Conservation (phyloP, 805 yeast genomes). For the Metschnikowia noctiluminum region DNA sequence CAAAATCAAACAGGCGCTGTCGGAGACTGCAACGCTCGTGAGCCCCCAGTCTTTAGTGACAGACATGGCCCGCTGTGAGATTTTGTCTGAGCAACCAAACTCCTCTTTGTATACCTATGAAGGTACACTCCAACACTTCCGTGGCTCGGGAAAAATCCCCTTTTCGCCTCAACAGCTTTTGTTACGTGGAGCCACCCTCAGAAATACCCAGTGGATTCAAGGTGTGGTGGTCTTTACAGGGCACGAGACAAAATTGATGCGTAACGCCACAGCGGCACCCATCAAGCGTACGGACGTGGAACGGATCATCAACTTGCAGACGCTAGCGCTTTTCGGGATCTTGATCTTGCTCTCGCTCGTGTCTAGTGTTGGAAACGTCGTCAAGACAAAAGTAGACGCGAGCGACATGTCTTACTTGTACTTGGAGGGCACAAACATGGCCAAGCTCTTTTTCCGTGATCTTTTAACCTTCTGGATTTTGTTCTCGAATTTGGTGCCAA, state of each 20-base stretch:
- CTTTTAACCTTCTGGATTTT: slow-evolving; percentile 93
- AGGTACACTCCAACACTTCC: slow-evolving; percentile 69
- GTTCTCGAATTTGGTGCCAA: slow-evolving; percentile 96
- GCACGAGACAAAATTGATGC: slow-evolving; percentile 96
- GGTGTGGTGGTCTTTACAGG: slow-evolving; percentile 96
- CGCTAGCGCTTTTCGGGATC: slow-evolving; percentile 80
- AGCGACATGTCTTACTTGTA: slow-evolving; percentile 59
- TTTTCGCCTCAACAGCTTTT: slow-evolving; percentile 87
- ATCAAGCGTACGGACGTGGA: slow-evolving; percentile 97
- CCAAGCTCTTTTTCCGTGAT: slow-evolving; percentile 76
- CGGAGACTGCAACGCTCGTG: slow-evolving; percentile 71
- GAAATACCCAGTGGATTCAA: slow-evolving; percentile 93
- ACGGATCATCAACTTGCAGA: slow-evolving; percentile 88
- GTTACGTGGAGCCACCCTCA: slow-evolving; percentile 89
- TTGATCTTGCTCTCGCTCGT: slow-evolving; percentile 71
- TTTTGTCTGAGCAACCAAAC: slow-evolving; percentile 89
- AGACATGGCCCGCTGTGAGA: slow-evolving; percentile 33
- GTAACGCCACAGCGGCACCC: slow-evolving; percentile 98
- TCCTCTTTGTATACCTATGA: slow-evolving; percentile 92
- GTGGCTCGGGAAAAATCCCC: slow-evolving; percentile 48
- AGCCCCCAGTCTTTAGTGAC: slow-evolving; percentile 54
- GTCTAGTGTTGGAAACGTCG: slow-evolving; percentile 85
- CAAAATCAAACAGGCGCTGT: slow-evolving; percentile 84
- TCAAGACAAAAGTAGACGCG: slow-evolving; percentile 56
- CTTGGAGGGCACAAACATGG: slow-evolving; percentile 65